Base-by-base conservation (phyloP, 2,329 filamentous ascomycete species). In the Penicillium sp. region DNA sequence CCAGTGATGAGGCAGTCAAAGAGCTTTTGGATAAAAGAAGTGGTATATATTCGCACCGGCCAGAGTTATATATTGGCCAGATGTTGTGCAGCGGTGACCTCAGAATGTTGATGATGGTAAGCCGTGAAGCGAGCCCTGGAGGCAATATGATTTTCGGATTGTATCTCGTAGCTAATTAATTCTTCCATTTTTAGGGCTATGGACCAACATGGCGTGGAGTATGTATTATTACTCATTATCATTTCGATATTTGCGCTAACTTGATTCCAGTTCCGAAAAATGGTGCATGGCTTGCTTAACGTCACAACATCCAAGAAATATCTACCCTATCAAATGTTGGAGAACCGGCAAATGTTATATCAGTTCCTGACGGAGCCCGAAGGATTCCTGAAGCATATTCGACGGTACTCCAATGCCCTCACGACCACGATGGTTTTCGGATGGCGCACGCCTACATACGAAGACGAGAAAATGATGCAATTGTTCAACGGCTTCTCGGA, bases 241-340 rank as follows among this genome's bases (percentile, higher is more conserved):
- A 31, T 31, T 31, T 31, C 10, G 29, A 31, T 21, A 25, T 25
- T 12, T 9, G n/a, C n/a, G 25, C 38, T 62, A 29, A 61, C 37
- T 25, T 12, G 13, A 15, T 5, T n/a, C 4, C 33, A 67, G 60
- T 65, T 67, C 51, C 71, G 69, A 15, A 73, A 73, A 48, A 70
- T 73, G 62, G 63, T 78, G 3, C 81, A 83, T 63, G 71, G 69
- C 2, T 72, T 81, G 2, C 77, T 84, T 29, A 82, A 83, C 60
- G 67, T 80, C 51, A 77, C 72, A 0, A 74, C 76, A 1, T 75
- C 80, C 4, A 76, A 74, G 53, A 70, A 72, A 9, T 86, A 86
- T 57, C 75, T 84, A 2, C 77, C 80, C 2, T 85, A 84, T 61
- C 82, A 85, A 61, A 77, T 81, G 48, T 73, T 85, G 3, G 83